A percentile compares a stretch with the other conserved stretches of the same genome.
Conservation (phyloP, 2,329 filamentous ascomycete genomes). For the Hypoxylon sp. region DNA sequence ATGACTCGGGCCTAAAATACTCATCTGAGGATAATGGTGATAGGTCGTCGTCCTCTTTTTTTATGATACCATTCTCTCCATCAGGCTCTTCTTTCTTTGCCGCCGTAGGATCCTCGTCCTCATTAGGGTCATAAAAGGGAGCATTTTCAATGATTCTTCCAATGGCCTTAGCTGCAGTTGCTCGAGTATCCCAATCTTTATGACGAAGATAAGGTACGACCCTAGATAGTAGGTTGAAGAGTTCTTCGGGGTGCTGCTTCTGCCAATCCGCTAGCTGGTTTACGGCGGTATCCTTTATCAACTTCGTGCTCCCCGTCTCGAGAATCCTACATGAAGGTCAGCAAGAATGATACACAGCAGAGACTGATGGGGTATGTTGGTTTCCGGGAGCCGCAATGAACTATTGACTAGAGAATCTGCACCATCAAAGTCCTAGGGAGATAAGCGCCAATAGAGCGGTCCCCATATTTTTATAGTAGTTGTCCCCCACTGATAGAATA, state of each 20-base stretch:
- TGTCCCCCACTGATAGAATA: neutral
- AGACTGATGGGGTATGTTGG: constrained; percentile 1
- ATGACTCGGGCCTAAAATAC: constrained; percentile 77
- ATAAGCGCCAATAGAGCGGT: neutral
- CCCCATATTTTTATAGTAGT: neutral
- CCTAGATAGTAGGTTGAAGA: constrained; percentile 93
- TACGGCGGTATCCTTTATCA: constrained; percentile 97
- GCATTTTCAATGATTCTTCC: constrained; percentile 95
- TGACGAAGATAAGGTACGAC: constrained; percentile 96
- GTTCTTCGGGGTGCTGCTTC: constrained; percentile 96
- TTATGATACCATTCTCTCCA: constrained; percentile 63
- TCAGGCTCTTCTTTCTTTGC: constrained; percentile 62
- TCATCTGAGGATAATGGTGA: constrained; percentile 67
- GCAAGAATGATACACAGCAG: constrained; percentile 7
- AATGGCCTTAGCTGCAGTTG: constrained; percentile 92
- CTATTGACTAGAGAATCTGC: neutral
- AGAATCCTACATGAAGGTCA: constrained; percentile 75
- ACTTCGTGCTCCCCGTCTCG: constrained; percentile 94
- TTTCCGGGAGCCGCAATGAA: neutral
- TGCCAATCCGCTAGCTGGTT: constrained; percentile 98
- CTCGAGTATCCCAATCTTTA: constrained; percentile 97
- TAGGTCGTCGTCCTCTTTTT: constrained; percentile 74
- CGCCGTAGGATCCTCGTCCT: constrained; percentile 70
- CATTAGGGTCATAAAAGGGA: constrained; percentile 88
- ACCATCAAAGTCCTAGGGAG: neutral